These are phyloP conservation scores for Backusella circina DNA, from an alignment of 192 early-diverging fungal genomes.

Conservation along the genomic window DNA sequence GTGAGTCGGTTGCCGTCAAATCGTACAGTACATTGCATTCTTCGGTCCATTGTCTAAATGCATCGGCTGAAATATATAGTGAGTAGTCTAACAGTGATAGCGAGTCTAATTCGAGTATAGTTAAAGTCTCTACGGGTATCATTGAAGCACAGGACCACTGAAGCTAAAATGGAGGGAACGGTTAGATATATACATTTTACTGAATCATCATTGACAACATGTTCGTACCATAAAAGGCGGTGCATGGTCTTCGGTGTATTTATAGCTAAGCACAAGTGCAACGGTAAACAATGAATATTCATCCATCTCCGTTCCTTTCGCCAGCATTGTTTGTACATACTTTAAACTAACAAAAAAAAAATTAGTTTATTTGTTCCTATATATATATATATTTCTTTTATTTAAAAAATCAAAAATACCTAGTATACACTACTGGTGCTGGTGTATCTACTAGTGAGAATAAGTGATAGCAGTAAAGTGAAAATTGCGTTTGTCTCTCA, in stretches of 20 bases:
- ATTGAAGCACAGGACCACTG: neutral
- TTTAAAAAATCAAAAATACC: neutral
- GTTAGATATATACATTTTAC: neutral
- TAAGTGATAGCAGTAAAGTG: neutral
- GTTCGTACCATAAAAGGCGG: neutral
- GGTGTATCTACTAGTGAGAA: neutral
- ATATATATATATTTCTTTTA: neutral
- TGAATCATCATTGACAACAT: conserved; percentile 2
- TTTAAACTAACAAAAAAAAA: neutral
- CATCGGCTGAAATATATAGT: neutral
- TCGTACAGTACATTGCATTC: conserved; percentile 4
- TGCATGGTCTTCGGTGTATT: neutral
- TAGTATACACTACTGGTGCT: neutral
- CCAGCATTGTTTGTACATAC: neutral
- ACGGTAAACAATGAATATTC: conserved; percentile 5
- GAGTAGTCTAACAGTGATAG: conserved; percentile 1
- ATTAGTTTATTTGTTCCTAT: neutral
- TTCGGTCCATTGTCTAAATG: neutral
- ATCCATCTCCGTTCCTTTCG: conserved; percentile 2
- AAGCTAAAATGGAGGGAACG: neutral
- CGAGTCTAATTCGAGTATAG: neutral
- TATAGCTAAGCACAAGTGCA: neutral
- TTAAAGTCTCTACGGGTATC: neutral
- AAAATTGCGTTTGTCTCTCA: neutral
- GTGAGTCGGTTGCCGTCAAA: neutral